Evolutionary conservation across 148 eudicot species (phyloP).

Genomic region (Fallopia convolvulus): DNA sequence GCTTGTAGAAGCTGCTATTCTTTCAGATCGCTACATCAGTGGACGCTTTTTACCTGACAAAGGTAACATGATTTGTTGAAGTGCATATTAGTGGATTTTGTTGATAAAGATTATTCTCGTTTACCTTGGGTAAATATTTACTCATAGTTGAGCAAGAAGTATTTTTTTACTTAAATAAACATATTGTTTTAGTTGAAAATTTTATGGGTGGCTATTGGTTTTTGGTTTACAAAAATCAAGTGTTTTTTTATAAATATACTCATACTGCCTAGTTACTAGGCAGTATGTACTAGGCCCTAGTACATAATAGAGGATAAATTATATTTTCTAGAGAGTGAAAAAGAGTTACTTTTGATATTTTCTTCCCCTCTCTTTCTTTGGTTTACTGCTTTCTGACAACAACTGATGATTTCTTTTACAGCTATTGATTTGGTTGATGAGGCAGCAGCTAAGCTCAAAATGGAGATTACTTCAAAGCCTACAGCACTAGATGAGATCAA

Average conservation of each 20-base stretch:
- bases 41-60: constrained; percentile 95
- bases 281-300: no score
- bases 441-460: constrained; percentile 97
- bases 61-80: constrained; percentile 38
- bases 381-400: not conserved
- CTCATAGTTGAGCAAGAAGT: not conserved
- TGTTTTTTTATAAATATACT: not conserved
- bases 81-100: not conserved
- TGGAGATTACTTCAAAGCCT: constrained; percentile 98
- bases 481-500: constrained; percentile 94
- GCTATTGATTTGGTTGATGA: constrained; percentile 98
- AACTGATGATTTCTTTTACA: constrained; percentile 28
- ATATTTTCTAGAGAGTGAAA: not conserved
- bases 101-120: not conserved
- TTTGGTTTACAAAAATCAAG: not conserved
- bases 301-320: not conserved
- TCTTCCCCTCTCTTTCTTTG: not conserved
- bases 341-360: not conserved
- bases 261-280: no score
- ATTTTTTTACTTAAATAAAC: not conserved
- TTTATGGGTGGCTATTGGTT: not conserved
- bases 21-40: constrained; percentile 94
- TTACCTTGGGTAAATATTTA: not conserved
- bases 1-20: constrained; percentile 90
- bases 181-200: not conserved